Conservation (phyloP, 176 grass and related monocot species). For the Oryza meridionalis region DNA sequence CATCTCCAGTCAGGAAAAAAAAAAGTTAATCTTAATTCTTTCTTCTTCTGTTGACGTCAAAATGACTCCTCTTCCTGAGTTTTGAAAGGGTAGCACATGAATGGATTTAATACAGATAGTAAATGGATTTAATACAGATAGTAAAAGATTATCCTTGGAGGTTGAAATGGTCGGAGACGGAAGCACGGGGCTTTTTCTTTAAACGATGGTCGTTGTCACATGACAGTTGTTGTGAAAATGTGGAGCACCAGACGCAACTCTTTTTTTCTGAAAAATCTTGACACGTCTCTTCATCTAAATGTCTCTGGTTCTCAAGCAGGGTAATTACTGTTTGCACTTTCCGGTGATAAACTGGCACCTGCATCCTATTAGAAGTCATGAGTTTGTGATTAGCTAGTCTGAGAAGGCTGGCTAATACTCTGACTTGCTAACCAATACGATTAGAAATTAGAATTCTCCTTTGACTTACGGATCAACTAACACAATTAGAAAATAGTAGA, state of each 20-base stretch:
- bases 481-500: background rate
- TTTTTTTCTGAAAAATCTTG: background rate
- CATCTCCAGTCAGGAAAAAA: background rate
- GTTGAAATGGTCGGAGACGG: constrained; percentile 10
- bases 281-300: constrained; percentile 28
- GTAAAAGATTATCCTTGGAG: background rate
- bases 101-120: background rate
- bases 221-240: background rate
- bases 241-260: constrained; percentile 11
- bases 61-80: background rate
- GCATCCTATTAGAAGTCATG: background rate
- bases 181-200: background rate
- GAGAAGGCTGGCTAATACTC: constrained; percentile 2
- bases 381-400: constrained; percentile 25
- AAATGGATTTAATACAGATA: background rate
- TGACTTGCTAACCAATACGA: constrained; percentile 22
- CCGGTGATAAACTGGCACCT: background rate
- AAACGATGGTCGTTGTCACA: constrained; percentile 5
- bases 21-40: background rate
- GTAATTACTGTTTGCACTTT: background rate
- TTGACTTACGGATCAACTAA: background rate
- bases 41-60: background rate
- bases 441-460: background rate
- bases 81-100: background rate
- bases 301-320: background rate